A percentile compares a stretch with the other conserved stretches of the same genome.
Conservation (phyloP, 441 rosid genomes). For the Theobroma grandiflorum region DNA sequence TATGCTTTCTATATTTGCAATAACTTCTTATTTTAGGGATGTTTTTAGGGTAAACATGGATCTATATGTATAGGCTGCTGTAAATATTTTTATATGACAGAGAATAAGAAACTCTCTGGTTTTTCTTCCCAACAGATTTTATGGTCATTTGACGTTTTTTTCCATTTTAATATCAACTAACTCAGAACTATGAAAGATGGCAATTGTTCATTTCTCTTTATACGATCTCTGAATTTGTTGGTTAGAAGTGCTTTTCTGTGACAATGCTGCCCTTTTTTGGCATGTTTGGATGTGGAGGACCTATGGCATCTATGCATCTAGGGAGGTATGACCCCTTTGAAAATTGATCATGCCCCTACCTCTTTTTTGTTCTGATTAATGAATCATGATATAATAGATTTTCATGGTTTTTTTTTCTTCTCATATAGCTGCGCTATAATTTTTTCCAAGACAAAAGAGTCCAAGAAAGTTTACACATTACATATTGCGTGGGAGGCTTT, state of each 20-base stretch:
- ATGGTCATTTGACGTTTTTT: background rate
- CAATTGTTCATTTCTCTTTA: background rate
- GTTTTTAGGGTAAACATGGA: too few relatives aligned
- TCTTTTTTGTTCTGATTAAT: background rate
- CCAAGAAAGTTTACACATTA: too few relatives aligned
- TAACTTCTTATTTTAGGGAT: too few relatives aligned
- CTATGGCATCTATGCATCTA: constrained; percentile 72
- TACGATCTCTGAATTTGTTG: background rate
- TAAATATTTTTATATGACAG: too few relatives aligned
- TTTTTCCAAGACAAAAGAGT: too few relatives aligned
- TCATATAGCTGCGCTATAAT: too few relatives aligned
- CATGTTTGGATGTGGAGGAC: constrained; percentile 90
- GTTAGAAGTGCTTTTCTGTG: constrained; percentile 20
- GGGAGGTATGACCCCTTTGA: constrained; percentile 57
- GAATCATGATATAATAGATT: constrained; percentile 1
- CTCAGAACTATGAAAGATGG: background rate
- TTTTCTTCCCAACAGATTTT: too few relatives aligned
- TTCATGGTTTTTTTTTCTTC: too few relatives aligned
- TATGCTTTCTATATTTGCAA: too few relatives aligned
- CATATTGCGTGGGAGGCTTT: too few relatives aligned
- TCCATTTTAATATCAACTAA: background rate
- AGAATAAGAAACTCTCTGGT: too few relatives aligned
- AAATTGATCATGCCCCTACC: background rate
- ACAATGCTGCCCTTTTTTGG: constrained; percentile 80
- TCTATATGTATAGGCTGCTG: too few relatives aligned